Base-by-base conservation (phyloP, 768 basidiomycete genomes). In the Pleurotus cornucopiae region DNA sequence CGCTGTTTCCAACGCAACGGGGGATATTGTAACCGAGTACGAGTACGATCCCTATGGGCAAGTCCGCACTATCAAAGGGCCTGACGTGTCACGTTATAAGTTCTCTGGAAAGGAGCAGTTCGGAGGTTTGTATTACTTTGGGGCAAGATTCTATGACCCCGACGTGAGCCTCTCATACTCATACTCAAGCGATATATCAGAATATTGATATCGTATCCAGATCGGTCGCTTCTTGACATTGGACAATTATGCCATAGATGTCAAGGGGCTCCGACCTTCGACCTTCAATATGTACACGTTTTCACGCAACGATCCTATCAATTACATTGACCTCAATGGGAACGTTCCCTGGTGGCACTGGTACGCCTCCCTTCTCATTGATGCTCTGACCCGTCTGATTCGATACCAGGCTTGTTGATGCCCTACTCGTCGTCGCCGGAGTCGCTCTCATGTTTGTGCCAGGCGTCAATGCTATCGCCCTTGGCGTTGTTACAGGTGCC, bases 261-360 rank as follows among this genome's bases (percentile, higher is more conserved):
- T 59, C 9, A 55, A 59, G n/a, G 58, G 55, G 6, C 48, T 59
- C 16, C 49, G 25, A 39, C 58, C 58, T 2, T 59, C 25, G 6
- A 59, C 55, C 2, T 59, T 59, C 54, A 59, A 59, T 25, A 59
- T 59, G 58, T 59, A 59, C 14, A 26, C 58, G 6, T 59, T 59
- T 30, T 56, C 58, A n/a, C 55, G 54, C 13, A 59, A 59, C 34
- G 55, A 59, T 30, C 58, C 58, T 3, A 45, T 59, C 25, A 59
- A 59, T 18, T 59, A 41, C 26, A 56, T 59, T 39, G 58, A 59
- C 38, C 39, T 59, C 9, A 59, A 59, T n/a, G 58, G 58, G 2
- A 59, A 59, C 37, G 58, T 49, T 18, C 58, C 58, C 5, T 59
- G 58, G 58, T 59, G 58, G 58, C 58, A 59, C 30, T 59, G 58